Evolutionary conservation across 768 basidiomycete species (phyloP), one percentile per base, ranked within the genome.

Genomic region (Termitomyces bulborhizus): DNA sequence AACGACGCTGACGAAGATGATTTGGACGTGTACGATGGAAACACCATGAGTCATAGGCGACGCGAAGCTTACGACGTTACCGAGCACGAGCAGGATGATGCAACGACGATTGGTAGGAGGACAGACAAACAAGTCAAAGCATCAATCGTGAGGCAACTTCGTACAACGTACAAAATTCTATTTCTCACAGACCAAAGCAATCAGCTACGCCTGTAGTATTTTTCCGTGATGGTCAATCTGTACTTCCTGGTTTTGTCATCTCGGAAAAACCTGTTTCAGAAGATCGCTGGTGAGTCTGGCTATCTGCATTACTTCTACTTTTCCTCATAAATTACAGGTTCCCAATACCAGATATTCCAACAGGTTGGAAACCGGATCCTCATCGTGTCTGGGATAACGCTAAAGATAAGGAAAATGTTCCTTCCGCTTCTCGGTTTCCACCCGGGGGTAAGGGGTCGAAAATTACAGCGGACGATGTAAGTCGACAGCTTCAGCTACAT

Each of bases 1-100:
- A 97, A 96, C 64, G 94, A 97, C 53, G 94, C 92, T 2, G 95
- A 98, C 47, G 92, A 95, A 46, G 94, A 98, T 65, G 94, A 94
- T 64, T 51, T 91, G 34, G 92, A 94, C 60, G 76, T 93, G 4
- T 95, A 94, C 61, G 90, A 92, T 61, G 70, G 73, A 39, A 63
- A 60, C 1, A 53, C 67, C 32, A 64, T 65, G 13, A 61, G 62
- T 8, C 69, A 73, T 15, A 72, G 76, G 57, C 78, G 71, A 55
- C 75, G 80, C 39, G 74, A 82, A 43, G 87, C 88, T 6, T 90
- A 86, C 63, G 88, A 93, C 60, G 71, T 73, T 31, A 69, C 69
- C 16, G 85, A 86, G 15, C 76, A 73, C 1, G 86, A 87, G 6
- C 84, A 90, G 2, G 85, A 89, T 26, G 79, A 83, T 12, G 74